Conservation (phyloP, 1,139 yeast genomes). For the Hyphopichia burtonii region DNA sequence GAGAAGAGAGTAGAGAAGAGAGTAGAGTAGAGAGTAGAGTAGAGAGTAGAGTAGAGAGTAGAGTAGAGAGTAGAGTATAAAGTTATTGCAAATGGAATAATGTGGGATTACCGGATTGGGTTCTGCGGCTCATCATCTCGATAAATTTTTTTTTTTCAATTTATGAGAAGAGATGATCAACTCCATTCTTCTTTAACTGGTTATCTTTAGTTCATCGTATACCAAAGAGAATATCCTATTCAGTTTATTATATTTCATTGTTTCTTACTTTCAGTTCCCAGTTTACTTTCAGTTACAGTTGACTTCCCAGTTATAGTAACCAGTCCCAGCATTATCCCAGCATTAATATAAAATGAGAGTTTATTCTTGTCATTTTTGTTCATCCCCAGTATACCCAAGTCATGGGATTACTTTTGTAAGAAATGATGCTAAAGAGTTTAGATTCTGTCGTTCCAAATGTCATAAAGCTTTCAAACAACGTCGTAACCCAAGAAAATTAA, state of each 20-base stretch:
- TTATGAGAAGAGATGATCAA: neutral
- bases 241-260: too few species aligned
- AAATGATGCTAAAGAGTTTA: constrained; percentile 95
- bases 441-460: constrained; percentile 97
- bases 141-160: neutral
- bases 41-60: too few species aligned
- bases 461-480: constrained; percentile 97
- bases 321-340: neutral
- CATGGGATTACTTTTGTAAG: constrained; percentile 98
- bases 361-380: constrained; percentile 93
- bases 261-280: too few species aligned
- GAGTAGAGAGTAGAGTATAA: too few species aligned
- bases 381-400: constrained; percentile 95
- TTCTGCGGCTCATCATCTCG: constrained; percentile 1
- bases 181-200: neutral
- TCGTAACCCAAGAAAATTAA: constrained; percentile 97
- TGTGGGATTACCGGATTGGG: neutral
- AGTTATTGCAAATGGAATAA: neutral
- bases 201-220: too few species aligned
- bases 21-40: too few species aligned
- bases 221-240: too few species aligned
- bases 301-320: too few species aligned
- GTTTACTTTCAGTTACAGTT: too few species aligned
- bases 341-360: constrained; percentile 65
- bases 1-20: too few species aligned